phyloP scores from a whole-genome alignment of 2,329 filamentous ascomycete species.

The Clonostachys byssicola region DNA sequence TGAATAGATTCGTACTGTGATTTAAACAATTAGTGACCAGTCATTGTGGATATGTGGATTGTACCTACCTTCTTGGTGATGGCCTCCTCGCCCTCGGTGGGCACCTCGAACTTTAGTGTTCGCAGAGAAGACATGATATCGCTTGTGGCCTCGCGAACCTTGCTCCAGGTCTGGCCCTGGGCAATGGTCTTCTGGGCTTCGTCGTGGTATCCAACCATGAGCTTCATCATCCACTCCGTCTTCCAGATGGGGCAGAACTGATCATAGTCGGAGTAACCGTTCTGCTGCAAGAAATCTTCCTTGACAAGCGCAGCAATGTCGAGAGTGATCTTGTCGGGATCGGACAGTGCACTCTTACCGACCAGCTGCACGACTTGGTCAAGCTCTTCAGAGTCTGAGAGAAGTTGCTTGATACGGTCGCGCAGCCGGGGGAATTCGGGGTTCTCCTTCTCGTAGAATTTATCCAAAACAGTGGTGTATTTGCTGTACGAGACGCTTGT shows the following conservation, averaged over 20 bases:
- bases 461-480: constrained; percentile 84
- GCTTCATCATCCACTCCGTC: constrained; percentile 99
- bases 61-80: constrained; percentile 75
- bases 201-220: constrained; percentile 97
- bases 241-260: constrained; percentile 99
- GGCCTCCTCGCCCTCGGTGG: constrained; percentile 75
- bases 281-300: constrained; percentile 98
- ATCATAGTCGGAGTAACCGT: constrained; percentile 98
- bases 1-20: constrained; percentile 83
- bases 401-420: constrained; percentile 88
- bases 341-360: constrained; percentile 92
- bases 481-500: constrained; percentile 94
- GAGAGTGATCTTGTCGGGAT: constrained; percentile 96
- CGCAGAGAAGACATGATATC: constrained; percentile 83
- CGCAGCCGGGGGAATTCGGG: constrained; percentile 92
- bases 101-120: constrained; percentile 96
- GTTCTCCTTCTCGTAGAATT: constrained; percentile 89
- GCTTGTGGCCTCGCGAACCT: constrained; percentile 84
- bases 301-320: constrained; percentile 90
- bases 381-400: constrained; percentile 93
- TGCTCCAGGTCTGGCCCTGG: constrained; percentile 87
- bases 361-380: constrained; percentile 99
- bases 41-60: background rate
- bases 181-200: constrained; percentile 93
- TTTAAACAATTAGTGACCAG: too few species aligned